Conservation (phyloP, 2,329 filamentous ascomycete genomes). For the Hymenotorrendiella dingleyae region DNA sequence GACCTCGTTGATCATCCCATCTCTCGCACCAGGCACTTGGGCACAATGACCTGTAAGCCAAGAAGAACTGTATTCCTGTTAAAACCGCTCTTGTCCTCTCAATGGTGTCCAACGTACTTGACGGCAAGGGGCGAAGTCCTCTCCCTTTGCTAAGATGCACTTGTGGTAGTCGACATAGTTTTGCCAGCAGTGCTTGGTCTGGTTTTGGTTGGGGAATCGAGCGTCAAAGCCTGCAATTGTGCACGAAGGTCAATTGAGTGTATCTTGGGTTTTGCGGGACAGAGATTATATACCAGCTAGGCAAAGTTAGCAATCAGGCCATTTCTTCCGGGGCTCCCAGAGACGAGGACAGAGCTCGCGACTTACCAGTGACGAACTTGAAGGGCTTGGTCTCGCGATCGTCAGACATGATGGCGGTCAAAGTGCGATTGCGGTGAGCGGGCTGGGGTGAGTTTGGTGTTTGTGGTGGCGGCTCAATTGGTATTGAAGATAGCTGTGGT, state of each 20-base stretch:
- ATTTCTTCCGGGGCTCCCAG: slow-evolving; percentile 21
- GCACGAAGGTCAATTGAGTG: slow-evolving; percentile 14
- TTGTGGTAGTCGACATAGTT: slow-evolving; percentile 99
- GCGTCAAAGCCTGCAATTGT: slow-evolving; percentile 81
- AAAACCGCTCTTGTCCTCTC: slow-evolving; percentile 32
- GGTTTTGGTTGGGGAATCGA: slow-evolving; percentile 97
- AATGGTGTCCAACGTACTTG: slow-evolving; percentile 59
- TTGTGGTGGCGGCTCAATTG: slow-evolving; percentile 25
- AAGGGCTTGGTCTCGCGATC: slow-evolving; percentile 96
- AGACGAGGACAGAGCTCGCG: slow-evolving; percentile 12
- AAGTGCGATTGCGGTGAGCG: slow-evolving; percentile 26
- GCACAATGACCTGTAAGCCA: slow-evolving; percentile 96
- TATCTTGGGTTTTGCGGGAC: slow-evolving; percentile 7
- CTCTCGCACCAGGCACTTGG: slow-evolving; percentile 87
- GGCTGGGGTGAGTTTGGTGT: slow-evolving; percentile 28
- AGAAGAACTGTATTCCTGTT: slow-evolving; percentile 66
- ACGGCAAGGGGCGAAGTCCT: slow-evolving; percentile 94
- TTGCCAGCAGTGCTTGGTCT: slow-evolving; percentile 99
- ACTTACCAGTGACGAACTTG: slow-evolving; percentile 99
- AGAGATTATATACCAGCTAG: slow-evolving; percentile 41
- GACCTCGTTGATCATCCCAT: slow-evolving; percentile 97
- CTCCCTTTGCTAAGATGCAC: slow-evolving; percentile 96
- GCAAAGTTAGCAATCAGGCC: slow-evolving; percentile 35
- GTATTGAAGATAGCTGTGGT: slow-evolving; percentile 31
- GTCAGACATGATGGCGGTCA: slow-evolving; percentile 75